Conservation (phyloP, 345 rosid genomes). For the Bruguiera sexangula region DNA sequence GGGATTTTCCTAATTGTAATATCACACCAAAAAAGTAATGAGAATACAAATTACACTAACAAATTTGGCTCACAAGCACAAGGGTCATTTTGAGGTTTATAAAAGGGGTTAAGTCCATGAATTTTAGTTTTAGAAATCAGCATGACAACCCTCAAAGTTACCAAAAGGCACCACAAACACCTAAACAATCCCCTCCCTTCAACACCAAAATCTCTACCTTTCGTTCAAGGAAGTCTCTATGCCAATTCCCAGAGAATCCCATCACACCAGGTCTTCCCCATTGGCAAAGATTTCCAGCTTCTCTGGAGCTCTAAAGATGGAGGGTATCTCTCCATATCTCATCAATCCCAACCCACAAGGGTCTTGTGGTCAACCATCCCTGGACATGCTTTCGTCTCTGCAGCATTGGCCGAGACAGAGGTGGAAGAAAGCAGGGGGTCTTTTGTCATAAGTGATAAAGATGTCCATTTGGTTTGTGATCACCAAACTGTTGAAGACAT, state of each 20-base stretch:
- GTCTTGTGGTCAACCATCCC: constrained; percentile 60
- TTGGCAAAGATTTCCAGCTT: constrained; percentile 55
- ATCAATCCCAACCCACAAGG: constrained; percentile 38
- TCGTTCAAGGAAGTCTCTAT: constrained; percentile 42
- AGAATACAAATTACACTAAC: too few species aligned
- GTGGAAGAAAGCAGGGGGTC: constrained; percentile 77
- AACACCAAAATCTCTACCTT: constrained; percentile 42
- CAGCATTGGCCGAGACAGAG: constrained; percentile 53
- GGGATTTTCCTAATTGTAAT: too few species aligned
- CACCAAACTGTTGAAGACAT: constrained; percentile 56
- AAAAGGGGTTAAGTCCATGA: background rate
- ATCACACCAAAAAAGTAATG: too few species aligned
- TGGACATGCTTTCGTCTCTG: constrained; percentile 57
- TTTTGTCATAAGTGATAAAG: constrained; percentile 39
- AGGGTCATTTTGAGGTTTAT: constrained; percentile 3
- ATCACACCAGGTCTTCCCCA: constrained; percentile 26
- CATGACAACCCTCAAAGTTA: constrained; percentile 45
- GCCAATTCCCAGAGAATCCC: constrained; percentile 29
- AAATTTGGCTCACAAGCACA: background rate
- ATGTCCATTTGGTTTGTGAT: constrained; percentile 37
- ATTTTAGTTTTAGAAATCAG: background rate
- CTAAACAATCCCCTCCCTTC: constrained; percentile 65
- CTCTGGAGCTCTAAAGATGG: constrained; percentile 49
- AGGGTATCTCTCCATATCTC: constrained; percentile 43
- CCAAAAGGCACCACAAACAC: constrained; percentile 54